Percentiles rank a stretch among this genome's conserved stretches.
Evolutionary conservation across 73 alveolate species (phyloP).

Genomic region (Paramecium bursaria): DNA sequence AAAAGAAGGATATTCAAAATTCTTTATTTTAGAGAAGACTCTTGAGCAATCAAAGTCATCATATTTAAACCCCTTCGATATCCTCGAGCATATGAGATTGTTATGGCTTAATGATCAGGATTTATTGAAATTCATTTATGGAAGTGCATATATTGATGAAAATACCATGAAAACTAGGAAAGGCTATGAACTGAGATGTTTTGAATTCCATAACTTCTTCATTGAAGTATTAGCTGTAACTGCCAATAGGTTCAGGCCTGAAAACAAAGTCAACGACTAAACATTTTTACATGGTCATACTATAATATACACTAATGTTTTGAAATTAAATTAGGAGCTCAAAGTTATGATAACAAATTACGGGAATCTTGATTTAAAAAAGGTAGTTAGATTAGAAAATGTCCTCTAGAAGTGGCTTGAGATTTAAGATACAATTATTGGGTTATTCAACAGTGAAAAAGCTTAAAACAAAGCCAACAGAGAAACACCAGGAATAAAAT

Average conservation of each 20-base stretch:
- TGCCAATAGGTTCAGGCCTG: conserved; percentile 71
- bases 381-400: conserved; percentile 68
- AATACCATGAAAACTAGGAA: conserved; percentile 51
- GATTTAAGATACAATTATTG: conserved; percentile 90
- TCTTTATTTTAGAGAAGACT: conserved; percentile 55
- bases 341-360: conserved; percentile 59
- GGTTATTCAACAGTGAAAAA: conserved; percentile 92
- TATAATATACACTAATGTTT: conserved; percentile 61
- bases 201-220: conserved; percentile 46
- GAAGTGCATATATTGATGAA: conserved; percentile 51
- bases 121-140: conserved; percentile 58
- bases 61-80: conserved; percentile 66
- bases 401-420: conserved; percentile 88
- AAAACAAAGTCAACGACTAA: conserved; percentile 63
- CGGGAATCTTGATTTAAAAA: conserved; percentile 33
- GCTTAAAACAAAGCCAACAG: conserved; percentile 93
- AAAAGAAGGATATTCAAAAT: conserved; percentile 67
- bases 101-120: conserved; percentile 67
- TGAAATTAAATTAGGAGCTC: conserved; percentile 60
- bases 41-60: conserved; percentile 33
- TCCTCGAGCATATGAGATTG: conserved; percentile 46
- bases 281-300: conserved; percentile 71
- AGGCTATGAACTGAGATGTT: conserved; percentile 59
- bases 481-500: conserved; percentile 96
- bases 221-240: conserved; percentile 66